Base-by-base conservation (phyloP, 345 rosid species). In the Brassica carinata region DNA sequence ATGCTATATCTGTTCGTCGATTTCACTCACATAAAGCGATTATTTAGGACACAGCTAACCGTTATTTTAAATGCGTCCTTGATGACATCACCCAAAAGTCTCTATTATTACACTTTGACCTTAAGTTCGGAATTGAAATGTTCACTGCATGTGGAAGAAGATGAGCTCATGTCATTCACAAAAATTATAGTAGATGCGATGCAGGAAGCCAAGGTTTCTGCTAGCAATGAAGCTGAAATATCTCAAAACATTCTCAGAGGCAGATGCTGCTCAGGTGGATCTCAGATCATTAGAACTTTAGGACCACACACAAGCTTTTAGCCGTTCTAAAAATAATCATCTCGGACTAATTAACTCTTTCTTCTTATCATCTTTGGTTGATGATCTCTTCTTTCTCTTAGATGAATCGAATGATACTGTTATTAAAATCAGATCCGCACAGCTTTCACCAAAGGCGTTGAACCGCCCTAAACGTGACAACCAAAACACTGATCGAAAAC, bases 151-250 rank as follows among this genome's bases (percentile, higher is more conserved):
- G 88, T 74, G 85, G 77, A 90, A 79, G 86, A 92, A 84, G 82
- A 87, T 90, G 84, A 94, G 87, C 83, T 94, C 67, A 72, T 85
- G 80, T 83, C 90, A 8, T 79, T 85, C 78, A 83, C 94, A 10
- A 85, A 85, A 77, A 82, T 86, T 66, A 89, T 91, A 8, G 73
- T 78, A 58, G 85, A 82, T 77, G 84, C 88, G 67, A 73, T 89
- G 82, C 84, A 55, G 81, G 88, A 83, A 34, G 69, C 64, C 15
- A 74, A 80, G 30, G 89, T 83, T 61, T 78, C 94, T 79, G 82
- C 76, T 8, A 86, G 67, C 69, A 80, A 75, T 72, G 81, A 87
- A 40, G 69, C 67, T 34, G 75, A 81, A 71, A 65, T 66, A 70
- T 83, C 88, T 48, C 26, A 81, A 81, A 33, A 55, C 74, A 66